These are phyloP conservation scores for Cladophialophora bantiana DNA, from an alignment of 2,329 filamentous ascomycete genomes.

Conservation along the genomic window DNA sequence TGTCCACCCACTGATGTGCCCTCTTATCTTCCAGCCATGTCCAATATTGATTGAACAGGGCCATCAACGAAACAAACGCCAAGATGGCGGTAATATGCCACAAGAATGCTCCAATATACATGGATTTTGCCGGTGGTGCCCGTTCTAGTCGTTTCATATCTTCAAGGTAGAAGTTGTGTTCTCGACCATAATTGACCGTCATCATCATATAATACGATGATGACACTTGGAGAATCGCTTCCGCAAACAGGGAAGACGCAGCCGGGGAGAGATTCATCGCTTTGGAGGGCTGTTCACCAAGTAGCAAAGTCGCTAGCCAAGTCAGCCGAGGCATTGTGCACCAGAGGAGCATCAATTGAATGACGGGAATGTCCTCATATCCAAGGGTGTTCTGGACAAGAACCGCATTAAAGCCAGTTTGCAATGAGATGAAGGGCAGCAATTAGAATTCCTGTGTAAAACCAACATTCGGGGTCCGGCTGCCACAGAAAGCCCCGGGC, in stretches of 20 bases:
- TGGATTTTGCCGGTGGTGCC: conserved; percentile 38
- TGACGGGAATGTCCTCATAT: conserved; percentile 40
- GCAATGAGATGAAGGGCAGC: conserved; percentile 41
- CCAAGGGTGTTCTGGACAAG: conserved; percentile 40
- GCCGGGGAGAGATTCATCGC: conserved; percentile 27
- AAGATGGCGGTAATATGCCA: conserved; percentile 34
- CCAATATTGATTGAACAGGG: conserved; percentile 5
- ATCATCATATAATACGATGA: conserved; percentile 40
- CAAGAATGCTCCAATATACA: conserved; percentile 44
- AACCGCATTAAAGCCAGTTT: conserved; percentile 39
- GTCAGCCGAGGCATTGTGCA: conserved; percentile 45
- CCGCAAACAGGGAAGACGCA: conserved; percentile 40
- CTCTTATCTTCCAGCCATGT: conserved; percentile 20
- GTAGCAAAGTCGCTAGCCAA: conserved; percentile 41
- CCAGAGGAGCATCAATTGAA: conserved; percentile 44
- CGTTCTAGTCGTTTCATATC: conserved; percentile 33
- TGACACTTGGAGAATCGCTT: conserved; percentile 42
- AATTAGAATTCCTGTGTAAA: conserved; percentile 38
- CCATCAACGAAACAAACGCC: conserved; percentile 25
- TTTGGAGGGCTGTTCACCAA: conserved; percentile 30
- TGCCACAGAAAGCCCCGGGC: conserved; percentile 8
- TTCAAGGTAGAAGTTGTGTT: conserved; percentile 43
- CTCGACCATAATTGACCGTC: conserved; percentile 42
- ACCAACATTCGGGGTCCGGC: conserved; percentile 29
- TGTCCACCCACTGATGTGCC: conserved; percentile 14